Conservation (phyloP, 1,284 basidiomycete genomes). For the Peniophora sp. region DNA sequence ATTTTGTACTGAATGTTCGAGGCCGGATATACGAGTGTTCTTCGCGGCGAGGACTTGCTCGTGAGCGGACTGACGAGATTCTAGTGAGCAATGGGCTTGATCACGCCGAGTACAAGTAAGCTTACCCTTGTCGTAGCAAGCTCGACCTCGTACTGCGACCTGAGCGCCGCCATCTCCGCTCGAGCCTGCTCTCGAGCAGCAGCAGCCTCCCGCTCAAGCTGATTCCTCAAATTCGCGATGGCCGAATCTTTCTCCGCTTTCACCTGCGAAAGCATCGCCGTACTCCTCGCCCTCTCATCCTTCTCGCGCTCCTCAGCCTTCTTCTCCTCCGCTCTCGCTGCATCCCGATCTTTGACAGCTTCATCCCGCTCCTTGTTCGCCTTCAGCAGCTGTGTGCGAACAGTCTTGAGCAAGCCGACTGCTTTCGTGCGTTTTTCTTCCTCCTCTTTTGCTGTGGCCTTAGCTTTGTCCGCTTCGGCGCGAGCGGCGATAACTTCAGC, state of each 20-base stretch:
- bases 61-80: constrained; percentile 48
- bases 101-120: constrained; percentile 1
- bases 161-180: constrained; percentile 58
- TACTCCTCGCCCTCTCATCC: constrained; percentile 46
- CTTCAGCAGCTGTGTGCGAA: constrained; percentile 88
- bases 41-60: constrained; percentile 61
- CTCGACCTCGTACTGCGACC: constrained; percentile 73
- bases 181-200: constrained; percentile 61
- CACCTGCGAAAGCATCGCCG: constrained; percentile 51
- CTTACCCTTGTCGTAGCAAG: constrained; percentile 67
- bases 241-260: constrained; percentile 68
- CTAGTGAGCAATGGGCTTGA: background rate
- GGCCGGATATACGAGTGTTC: constrained; percentile 53
- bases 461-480: constrained; percentile 54
- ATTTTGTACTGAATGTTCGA: constrained; percentile 64
- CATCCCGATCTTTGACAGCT: constrained; percentile 43
- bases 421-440: constrained; percentile 96
- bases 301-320: constrained; percentile 58
- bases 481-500: constrained; percentile 49
- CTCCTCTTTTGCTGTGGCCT: constrained; percentile 73
- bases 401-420: constrained; percentile 82
- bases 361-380: constrained; percentile 90
- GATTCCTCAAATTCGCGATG: constrained; percentile 52
- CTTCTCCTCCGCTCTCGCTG: constrained; percentile 49
- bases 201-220: constrained; percentile 73